These are phyloP conservation scores for Penicillium arizonense DNA, from an alignment of 495 filamentous ascomycete genomes.

Conservation along the genomic window DNA sequence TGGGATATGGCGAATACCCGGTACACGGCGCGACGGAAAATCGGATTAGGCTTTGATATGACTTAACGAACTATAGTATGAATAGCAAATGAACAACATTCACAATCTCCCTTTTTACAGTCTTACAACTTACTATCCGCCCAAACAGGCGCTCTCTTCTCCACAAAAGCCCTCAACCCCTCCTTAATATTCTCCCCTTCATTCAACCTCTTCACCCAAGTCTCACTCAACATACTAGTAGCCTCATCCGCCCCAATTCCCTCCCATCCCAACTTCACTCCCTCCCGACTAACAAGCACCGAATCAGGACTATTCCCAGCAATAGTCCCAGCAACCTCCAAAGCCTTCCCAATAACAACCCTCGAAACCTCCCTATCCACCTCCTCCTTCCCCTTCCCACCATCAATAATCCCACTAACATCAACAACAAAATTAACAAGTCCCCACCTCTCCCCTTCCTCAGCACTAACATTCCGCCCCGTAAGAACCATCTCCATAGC, in stretches of 20 bases:
- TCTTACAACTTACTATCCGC: constrained; percentile 69
- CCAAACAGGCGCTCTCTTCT: constrained; percentile 77
- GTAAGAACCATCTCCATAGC: constrained; percentile 75
- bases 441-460: constrained; percentile 65
- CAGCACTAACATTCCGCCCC: constrained; percentile 56
- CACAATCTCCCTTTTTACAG: neutral
- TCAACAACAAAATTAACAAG: constrained; percentile 66
- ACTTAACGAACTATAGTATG: constrained; percentile 14
- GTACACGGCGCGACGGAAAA: constrained; percentile 20
- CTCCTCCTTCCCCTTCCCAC: constrained; percentile 37
- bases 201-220: constrained; percentile 59
- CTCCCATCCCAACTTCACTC: constrained; percentile 71
- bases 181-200: constrained; percentile 78
- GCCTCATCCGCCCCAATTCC: constrained; percentile 64
- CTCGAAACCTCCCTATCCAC: constrained; percentile 23
- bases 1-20: constrained; percentile 34
- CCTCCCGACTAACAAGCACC: constrained; percentile 67
- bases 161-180: constrained; percentile 76
- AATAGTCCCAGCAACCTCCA: constrained; percentile 47
- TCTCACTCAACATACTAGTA: constrained; percentile 55
- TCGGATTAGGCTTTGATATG: constrained; percentile 7
- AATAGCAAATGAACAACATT: constrained; percentile 8
- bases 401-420: constrained; percentile 12
- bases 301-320: constrained; percentile 68
- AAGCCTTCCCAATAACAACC: constrained; percentile 46